phyloP scores from a whole-genome alignment of 352 stramenopile species.

The Phytophthora capsici region DNA sequence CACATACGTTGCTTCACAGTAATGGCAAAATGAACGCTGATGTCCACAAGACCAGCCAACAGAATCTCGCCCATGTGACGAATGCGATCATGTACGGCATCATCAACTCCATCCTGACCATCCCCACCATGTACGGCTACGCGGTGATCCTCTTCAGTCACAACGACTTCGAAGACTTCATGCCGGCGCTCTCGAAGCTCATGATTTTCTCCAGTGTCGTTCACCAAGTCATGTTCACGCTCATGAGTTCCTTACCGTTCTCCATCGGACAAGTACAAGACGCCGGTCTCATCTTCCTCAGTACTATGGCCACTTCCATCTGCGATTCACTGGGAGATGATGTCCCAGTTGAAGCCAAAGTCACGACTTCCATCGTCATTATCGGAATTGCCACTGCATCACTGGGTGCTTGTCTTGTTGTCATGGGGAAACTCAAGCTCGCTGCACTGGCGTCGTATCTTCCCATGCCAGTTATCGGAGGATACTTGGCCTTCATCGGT shows the following conservation, averaged over 20 bases:
- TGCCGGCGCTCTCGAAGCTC: conserved; percentile 94
- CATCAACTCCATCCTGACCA: conserved; percentile 94
- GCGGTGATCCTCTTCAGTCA: conserved; percentile 95
- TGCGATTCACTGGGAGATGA: conserved; percentile 74
- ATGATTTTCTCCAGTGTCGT: conserved; percentile 95
- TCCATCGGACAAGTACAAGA: conserved; percentile 98
- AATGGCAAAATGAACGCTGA: conserved; percentile 12
- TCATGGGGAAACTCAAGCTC: conserved; percentile 93
- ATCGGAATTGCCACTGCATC: conserved; percentile 92
- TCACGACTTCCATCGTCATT: conserved; percentile 95
- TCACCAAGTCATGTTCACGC: conserved; percentile 91
- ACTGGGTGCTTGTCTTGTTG: conserved; percentile 92
- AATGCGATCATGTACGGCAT: conserved; percentile 86
- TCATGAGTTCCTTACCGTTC: conserved; percentile 94
- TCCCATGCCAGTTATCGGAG: conserved; percentile 96
- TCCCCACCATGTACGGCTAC: conserved; percentile 96
- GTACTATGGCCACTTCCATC: conserved; percentile 92
- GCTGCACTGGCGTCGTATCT: conserved; percentile 96
- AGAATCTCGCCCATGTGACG: conserved; percentile 45
- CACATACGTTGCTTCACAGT: conserved; percentile 33
- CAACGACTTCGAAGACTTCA: conserved; percentile 86
- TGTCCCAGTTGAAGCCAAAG: conserved; percentile 66
- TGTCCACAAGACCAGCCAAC: neutral
- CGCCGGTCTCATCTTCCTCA: conserved; percentile 98
- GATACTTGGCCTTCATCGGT: conserved; percentile 98